phyloP scores from a whole-genome alignment of 2,329 filamentous ascomycete genomes.

The Colletotrichum tofieldiae region DNA sequence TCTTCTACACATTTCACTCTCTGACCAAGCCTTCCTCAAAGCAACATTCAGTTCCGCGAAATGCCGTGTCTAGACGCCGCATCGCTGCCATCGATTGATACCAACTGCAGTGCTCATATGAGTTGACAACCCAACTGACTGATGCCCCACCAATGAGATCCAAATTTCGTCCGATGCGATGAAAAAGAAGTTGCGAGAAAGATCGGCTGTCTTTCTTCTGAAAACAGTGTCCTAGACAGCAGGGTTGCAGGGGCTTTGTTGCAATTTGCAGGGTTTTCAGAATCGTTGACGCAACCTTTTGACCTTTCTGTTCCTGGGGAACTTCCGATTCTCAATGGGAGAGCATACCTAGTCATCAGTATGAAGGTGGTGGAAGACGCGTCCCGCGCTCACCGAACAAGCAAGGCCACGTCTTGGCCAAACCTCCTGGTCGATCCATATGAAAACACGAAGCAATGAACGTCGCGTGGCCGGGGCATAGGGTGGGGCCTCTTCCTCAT shows the following conservation, averaged over 20 bases:
- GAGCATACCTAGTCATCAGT: not conserved
- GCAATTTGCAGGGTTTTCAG: not conserved
- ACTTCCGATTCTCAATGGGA: not conserved
- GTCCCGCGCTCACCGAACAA: not conserved
- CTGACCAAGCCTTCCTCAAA: not conserved
- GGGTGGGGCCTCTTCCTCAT: not conserved
- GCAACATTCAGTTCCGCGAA: not conserved
- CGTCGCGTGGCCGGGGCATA: not conserved
- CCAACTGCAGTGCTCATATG: not conserved
- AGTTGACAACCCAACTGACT: not conserved
- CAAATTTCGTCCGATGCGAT: not conserved
- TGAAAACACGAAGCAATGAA: not conserved
- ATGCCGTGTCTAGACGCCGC: not conserved
- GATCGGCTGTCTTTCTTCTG: not conserved
- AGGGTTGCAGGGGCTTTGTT: not conserved
- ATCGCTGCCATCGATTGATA: not conserved
- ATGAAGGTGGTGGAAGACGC: not conserved
- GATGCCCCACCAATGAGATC: not conserved
- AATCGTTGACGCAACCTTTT: not conserved
- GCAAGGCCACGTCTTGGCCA: no score
- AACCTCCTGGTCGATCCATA: no score
- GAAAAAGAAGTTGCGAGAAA: no score
- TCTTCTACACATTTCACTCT: not conserved
- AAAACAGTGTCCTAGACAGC: no score
- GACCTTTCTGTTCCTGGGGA: not conserved